Percentiles rank a stretch among this genome's conserved stretches.
Conservation (phyloP, 306 rosid genomes). For the Castanea crenata region DNA sequence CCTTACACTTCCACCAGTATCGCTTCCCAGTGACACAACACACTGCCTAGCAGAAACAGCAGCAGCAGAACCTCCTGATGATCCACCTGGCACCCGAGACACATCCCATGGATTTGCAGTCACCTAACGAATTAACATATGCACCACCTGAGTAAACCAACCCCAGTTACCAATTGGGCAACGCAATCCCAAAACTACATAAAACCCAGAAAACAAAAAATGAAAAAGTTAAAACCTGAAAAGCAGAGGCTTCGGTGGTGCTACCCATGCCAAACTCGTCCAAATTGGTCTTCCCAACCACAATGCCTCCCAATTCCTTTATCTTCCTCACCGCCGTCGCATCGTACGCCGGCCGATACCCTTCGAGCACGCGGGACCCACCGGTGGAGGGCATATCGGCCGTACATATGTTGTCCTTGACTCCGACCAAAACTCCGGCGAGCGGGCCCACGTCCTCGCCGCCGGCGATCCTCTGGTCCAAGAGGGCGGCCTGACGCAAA, state of each 20-base stretch:
- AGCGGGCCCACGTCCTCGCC: constrained; percentile 72
- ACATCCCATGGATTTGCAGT: constrained; percentile 96
- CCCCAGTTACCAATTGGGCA: constrained; percentile 51
- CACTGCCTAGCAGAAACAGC: constrained; percentile 98
- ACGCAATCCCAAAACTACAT: constrained; percentile 2
- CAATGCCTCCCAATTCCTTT: constrained; percentile 75
- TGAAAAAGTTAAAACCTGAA: constrained; percentile 52
- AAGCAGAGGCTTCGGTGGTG: constrained; percentile 92
- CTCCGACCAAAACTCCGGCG: constrained; percentile 82
- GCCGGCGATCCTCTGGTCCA: constrained; percentile 50
- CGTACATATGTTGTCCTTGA: constrained; percentile 93
- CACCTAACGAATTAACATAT: constrained; percentile 89
- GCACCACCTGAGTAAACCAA: constrained; percentile 90
- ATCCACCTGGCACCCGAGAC: constrained; percentile 96
- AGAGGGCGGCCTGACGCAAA: constrained; percentile 45
- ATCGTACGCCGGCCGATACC: constrained; percentile 79
- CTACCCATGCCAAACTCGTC: constrained; percentile 99
- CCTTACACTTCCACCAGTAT: constrained; percentile 98
- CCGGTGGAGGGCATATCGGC: constrained; percentile 86
- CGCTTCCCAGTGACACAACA: constrained; percentile 91
- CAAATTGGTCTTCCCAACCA: constrained; percentile 88
- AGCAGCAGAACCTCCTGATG: constrained; percentile 96
- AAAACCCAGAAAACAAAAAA: not conserved
- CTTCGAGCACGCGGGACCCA: constrained; percentile 75
- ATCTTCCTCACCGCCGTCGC: constrained; percentile 80